Percentiles rank a stretch among this genome's conserved stretches.
These are phyloP conservation scores for Huiozyma sinensis DNA, from an alignment of 805 yeast genomes.

Conservation along the genomic window DNA sequence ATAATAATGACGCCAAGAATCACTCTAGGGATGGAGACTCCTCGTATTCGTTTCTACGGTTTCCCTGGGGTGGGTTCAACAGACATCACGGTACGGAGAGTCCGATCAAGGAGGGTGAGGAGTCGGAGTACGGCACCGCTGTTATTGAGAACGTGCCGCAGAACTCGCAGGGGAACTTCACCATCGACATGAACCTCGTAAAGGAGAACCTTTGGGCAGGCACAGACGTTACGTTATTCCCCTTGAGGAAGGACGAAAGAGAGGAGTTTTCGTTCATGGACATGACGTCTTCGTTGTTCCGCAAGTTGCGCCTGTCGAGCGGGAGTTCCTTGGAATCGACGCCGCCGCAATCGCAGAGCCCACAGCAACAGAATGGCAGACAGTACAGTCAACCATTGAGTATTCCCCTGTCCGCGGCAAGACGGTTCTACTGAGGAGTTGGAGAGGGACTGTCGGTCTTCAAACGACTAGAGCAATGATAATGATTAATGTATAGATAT, in stretches of 20 bases:
- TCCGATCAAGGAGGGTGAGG: constrained; percentile 10
- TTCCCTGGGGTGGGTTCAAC: constrained; percentile 28
- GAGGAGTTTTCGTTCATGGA: constrained; percentile 34
- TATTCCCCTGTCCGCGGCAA: too few species aligned
- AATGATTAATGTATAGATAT: too few species aligned
- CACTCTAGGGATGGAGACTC: constrained; percentile 10
- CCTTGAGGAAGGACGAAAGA: constrained; percentile 31
- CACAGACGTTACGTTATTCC: constrained; percentile 42
- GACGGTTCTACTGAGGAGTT: too few species aligned
- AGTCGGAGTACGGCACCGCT: background rate
- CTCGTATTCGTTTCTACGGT: constrained; percentile 27
- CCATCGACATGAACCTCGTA: constrained; percentile 24
- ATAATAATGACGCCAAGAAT: background rate
- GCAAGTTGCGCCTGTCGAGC: constrained; percentile 27
- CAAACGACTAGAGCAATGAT: too few species aligned
- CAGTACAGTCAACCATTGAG: too few species aligned
- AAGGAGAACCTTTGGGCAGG: constrained; percentile 42
- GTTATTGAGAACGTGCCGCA: too few species aligned
- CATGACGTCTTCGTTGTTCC: constrained; percentile 31
- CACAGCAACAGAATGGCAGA: too few species aligned
- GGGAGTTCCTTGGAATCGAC: background rate
- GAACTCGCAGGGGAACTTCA: constrained; percentile 6
- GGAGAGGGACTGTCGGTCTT: too few species aligned
- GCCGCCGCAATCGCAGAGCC: background rate
- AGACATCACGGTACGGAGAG: constrained; percentile 13